A percentile compares a stretch with the other conserved stretches of the same genome.
These are phyloP conservation scores for Botrytis galanthina DNA, from an alignment of 2,329 filamentous ascomycete genomes.

Conservation along the genomic window DNA sequence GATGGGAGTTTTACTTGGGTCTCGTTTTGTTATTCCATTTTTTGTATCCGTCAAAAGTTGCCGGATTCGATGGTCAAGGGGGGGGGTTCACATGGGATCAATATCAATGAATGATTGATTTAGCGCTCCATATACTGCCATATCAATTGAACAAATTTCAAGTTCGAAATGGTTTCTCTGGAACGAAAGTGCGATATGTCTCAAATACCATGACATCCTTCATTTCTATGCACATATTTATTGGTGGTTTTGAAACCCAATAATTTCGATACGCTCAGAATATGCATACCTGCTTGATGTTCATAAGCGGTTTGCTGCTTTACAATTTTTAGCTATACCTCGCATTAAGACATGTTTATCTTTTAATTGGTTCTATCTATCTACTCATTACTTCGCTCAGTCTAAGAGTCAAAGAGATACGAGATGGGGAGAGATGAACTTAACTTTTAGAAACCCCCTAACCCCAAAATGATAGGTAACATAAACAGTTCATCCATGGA, in stretches of 20 bases:
- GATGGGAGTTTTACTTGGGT: slow-evolving; percentile 4
- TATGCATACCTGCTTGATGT: not conserved
- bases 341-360: not conserved
- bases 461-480: not conserved
- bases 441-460: not conserved
- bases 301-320: not conserved
- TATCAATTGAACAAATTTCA: not conserved
- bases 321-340: not conserved
- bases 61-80: not conserved
- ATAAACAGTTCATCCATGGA: not conserved
- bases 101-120: slow-evolving; percentile 5
- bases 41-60: not conserved
- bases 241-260: not conserved
- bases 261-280: not conserved
- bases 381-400: not conserved
- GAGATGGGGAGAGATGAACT: not conserved
- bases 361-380: not conserved
- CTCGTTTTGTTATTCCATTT: not conserved
- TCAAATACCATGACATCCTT: not conserved
- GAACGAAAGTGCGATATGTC: not conserved
- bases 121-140: not conserved
- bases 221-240: not conserved
- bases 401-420: not conserved
- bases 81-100: not conserved
- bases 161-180: not conserved